Conservation (phyloP, 352 stramenopile genomes). For the Nothophytophthora sp. region DNA sequence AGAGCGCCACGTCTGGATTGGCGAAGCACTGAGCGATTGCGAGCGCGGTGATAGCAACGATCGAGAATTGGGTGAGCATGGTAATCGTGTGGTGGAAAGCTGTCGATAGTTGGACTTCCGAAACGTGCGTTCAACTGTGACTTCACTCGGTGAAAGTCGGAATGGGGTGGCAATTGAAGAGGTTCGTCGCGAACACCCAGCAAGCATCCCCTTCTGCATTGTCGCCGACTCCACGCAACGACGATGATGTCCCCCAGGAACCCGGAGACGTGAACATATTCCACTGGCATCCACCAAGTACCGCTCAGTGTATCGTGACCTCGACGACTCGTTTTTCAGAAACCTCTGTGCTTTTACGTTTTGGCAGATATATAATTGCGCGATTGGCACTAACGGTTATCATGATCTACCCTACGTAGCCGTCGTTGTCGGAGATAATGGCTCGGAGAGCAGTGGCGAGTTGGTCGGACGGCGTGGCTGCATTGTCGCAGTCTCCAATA, state of each 20-base stretch:
- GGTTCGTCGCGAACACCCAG: neutral
- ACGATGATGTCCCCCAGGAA: too few relatives aligned
- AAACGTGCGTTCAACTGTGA: too few relatives aligned
- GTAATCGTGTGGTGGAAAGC: neutral
- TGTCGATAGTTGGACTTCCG: slow-evolving; percentile 11
- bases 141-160: slow-evolving; percentile 3
- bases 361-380: too few relatives aligned
- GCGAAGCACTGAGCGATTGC: slow-evolving; percentile 1
- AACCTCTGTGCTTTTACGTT: too few relatives aligned
- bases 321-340: too few relatives aligned
- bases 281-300: too few relatives aligned
- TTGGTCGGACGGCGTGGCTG: slow-evolving; percentile 28
- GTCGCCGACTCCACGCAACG: neutral
- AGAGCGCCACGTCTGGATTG: neutral
- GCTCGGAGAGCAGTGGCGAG: slow-evolving; percentile 19
- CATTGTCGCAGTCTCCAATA: slow-evolving; percentile 73
- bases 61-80: slow-evolving; percentile 8
- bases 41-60: neutral
- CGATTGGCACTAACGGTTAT: too few relatives aligned
- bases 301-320: too few relatives aligned
- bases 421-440: slow-evolving; percentile 32
- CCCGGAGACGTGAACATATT: too few relatives aligned
- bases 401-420: slow-evolving; percentile 3
- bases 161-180: slow-evolving; percentile 11
- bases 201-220: slow-evolving; percentile 2